Conservation (phyloP, 805 yeast species). For the Metschnikowia shivogae region DNA sequence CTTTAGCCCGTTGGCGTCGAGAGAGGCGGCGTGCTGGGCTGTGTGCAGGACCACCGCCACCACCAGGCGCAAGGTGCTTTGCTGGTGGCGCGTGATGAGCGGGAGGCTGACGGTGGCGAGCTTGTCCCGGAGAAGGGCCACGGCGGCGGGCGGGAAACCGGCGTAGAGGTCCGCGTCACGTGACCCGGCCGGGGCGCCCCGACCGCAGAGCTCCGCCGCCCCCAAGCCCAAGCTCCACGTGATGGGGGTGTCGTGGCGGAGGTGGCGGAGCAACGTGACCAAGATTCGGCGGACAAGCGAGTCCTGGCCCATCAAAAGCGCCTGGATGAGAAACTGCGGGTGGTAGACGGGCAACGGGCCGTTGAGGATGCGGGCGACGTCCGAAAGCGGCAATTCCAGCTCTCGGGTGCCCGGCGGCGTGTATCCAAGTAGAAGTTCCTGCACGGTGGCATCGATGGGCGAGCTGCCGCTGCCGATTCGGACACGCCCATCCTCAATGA, state of each 20-base stretch:
- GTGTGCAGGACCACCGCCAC: constrained; percentile 61
- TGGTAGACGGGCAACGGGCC: constrained; percentile 90
- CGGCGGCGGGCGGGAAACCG: constrained; percentile 39
- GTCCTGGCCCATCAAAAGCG: constrained; percentile 58
- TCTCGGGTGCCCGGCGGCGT: constrained; percentile 1
- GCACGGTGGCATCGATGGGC: constrained; percentile 51
- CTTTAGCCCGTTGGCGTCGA: constrained; percentile 66
- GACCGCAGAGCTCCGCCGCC: background rate
- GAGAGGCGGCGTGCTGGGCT: constrained; percentile 36
- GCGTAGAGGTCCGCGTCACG: constrained; percentile 25
- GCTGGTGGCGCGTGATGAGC: constrained; percentile 85
- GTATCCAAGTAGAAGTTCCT: constrained; percentile 35
- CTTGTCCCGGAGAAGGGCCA: constrained; percentile 51
- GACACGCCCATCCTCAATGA: constrained; percentile 66
- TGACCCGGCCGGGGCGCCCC: background rate
- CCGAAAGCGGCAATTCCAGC: constrained; percentile 46
- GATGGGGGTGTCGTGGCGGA: constrained; percentile 39
- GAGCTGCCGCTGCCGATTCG: constrained; percentile 20
- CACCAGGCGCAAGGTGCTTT: constrained; percentile 70
- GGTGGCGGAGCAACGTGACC: constrained; percentile 44
- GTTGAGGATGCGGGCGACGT: constrained; percentile 70
- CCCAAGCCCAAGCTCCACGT: constrained; percentile 34
- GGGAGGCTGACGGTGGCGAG: constrained; percentile 68
- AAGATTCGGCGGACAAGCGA: constrained; percentile 55
- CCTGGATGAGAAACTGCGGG: constrained; percentile 81